phyloP scores from a whole-genome alignment of 2,329 filamentous ascomycete species.

The Penicillium psychrosexuale region DNA sequence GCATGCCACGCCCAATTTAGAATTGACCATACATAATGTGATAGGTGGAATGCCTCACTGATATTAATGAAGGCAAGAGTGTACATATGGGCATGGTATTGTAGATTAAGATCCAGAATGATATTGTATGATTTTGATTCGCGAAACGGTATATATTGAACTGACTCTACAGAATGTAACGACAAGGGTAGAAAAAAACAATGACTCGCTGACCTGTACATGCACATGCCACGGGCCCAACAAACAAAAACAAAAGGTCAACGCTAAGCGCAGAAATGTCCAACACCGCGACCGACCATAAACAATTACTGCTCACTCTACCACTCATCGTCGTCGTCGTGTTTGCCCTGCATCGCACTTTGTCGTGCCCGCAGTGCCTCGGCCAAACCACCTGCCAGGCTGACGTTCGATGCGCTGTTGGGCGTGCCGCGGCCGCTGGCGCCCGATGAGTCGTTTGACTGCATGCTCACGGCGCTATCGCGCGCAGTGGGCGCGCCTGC shows the following conservation, averaged over 20 bases:
- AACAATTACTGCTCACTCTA: slow-evolving; percentile 35
- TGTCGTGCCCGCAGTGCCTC: slow-evolving; percentile 75
- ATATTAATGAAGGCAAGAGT: too few species aligned
- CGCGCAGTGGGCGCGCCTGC: slow-evolving; percentile 64
- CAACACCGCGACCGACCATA: slow-evolving; percentile 15
- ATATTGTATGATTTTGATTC: not conserved
- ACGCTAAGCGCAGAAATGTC: slow-evolving; percentile 26
- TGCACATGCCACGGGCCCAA: slow-evolving; percentile 6
- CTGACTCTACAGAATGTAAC: not conserved
- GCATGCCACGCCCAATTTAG: too few species aligned
- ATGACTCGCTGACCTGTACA: slow-evolving; percentile 3
- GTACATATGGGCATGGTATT: too few species aligned
- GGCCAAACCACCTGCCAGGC: slow-evolving; percentile 69
- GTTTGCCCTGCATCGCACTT: slow-evolving; percentile 68
- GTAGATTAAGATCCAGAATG: too few species aligned
- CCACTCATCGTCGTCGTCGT: slow-evolving; percentile 70
- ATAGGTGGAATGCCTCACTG: too few species aligned
- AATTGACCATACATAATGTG: too few species aligned
- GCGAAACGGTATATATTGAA: slow-evolving; percentile 11
- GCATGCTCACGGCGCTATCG: slow-evolving; percentile 57
- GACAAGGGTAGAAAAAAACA: not conserved
- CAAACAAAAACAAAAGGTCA: slow-evolving; percentile 9
- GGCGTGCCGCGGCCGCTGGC: slow-evolving; percentile 69
- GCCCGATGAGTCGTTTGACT: slow-evolving; percentile 52
- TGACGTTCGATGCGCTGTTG: slow-evolving; percentile 55